A percentile compares a stretch with the other conserved stretches of the same genome.
phyloP scores from a whole-genome alignment of 345 rosid species.

The Microthlaspi erraticum region DNA sequence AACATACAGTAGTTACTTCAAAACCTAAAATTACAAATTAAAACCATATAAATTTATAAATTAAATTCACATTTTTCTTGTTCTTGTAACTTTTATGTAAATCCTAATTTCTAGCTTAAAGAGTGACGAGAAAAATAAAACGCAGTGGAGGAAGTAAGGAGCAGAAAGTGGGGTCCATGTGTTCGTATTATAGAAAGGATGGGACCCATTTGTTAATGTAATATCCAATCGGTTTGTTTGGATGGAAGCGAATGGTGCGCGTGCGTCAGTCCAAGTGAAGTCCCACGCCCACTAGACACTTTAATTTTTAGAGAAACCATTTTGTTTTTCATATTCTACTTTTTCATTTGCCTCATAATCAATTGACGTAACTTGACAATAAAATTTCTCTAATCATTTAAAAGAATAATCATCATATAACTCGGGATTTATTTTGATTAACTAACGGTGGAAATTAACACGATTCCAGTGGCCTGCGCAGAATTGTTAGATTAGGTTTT shows the following conservation, averaged over 20 bases:
- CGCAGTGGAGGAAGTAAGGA: constrained; percentile 11
- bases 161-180: constrained; percentile 50
- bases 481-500: too few relatives aligned
- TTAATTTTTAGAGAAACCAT: too few relatives aligned
- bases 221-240: constrained; percentile 41
- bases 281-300: constrained; percentile 35
- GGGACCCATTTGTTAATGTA: constrained; percentile 28
- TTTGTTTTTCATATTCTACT: background rate
- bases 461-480: background rate
- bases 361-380: background rate
- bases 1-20: too few relatives aligned
- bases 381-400: background rate
- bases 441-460: background rate
- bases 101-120: background rate
- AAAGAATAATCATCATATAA: background rate
- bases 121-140: background rate
- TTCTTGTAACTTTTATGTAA: background rate
- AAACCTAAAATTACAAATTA: background rate
- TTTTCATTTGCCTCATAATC: constrained; percentile 6
- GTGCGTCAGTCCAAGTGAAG: constrained; percentile 39
- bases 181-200: background rate
- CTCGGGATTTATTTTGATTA: background rate
- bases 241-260: constrained; percentile 45
- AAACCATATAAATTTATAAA: background rate
- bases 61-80: background rate